Evolutionary conservation across 441 rosid species (phyloP).

Genomic region (Gossypium gossypioides): DNA sequence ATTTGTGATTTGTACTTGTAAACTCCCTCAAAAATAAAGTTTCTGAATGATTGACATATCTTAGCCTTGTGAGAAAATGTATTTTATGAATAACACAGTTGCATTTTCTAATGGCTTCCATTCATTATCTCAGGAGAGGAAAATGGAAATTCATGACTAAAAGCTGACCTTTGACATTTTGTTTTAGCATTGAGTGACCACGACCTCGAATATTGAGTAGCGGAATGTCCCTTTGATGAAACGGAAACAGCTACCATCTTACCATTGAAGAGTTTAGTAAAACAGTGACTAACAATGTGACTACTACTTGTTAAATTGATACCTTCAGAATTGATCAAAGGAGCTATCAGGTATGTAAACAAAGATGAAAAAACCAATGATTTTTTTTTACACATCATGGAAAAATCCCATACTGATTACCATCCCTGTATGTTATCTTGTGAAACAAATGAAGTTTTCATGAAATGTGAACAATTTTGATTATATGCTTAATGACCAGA

Average conservation of each 20-base stretch:
- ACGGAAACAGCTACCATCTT: neutral
- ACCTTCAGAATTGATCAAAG: neutral
- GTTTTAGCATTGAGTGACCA: neutral
- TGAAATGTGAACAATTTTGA: neutral
- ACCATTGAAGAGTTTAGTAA: neutral
- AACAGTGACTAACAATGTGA: neutral
- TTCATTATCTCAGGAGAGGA: slow-evolving; percentile 9
- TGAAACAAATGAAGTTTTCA: neutral
- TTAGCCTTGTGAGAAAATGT: neutral
- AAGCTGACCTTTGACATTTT: neutral
- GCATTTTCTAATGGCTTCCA: neutral
- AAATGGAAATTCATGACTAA: neutral
- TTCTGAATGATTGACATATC: neutral
- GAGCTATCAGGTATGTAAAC: neutral
- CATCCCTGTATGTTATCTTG: neutral
- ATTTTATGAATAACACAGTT: neutral
- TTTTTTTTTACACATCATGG: too few relatives aligned
- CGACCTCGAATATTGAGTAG: neutral
- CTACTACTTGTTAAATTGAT: neutral
- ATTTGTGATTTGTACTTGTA: neutral
- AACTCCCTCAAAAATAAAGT: neutral
- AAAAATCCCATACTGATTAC: neutral
- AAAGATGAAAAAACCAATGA: neutral
- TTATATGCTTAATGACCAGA: neutral
- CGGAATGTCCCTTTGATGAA: neutral